Conservation (phyloP, 306 rosid species). For the Cucumis cinereus region DNA sequence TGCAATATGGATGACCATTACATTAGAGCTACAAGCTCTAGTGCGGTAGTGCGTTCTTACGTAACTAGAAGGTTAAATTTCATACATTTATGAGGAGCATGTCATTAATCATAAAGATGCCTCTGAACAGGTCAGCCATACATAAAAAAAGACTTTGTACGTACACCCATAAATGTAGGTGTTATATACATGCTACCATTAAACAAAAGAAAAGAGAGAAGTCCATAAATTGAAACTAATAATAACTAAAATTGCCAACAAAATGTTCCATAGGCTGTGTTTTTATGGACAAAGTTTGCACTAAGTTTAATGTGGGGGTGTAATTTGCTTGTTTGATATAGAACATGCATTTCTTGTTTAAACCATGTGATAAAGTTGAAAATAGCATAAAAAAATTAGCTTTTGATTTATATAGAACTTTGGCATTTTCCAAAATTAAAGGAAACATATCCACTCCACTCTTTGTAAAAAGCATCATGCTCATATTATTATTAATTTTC, state of each 20-base stretch:
- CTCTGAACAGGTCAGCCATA: no score
- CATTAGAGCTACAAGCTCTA: no score
- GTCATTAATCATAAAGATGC: no score
- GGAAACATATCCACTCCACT: constrained; percentile 26
- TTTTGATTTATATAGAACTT: constrained; percentile 16
- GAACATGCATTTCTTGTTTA: constrained; percentile 15
- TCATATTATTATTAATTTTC: no score
- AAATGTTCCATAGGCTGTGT: background rate
- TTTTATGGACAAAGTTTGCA: background rate
- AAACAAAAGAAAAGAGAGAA: background rate
- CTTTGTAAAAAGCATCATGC: background rate
- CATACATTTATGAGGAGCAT: no score
- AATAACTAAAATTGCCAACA: background rate
- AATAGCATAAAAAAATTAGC: background rate
- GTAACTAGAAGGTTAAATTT: no score
- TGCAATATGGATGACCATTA: no score
- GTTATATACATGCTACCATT: background rate
- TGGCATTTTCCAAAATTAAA: constrained; percentile 34
- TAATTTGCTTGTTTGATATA: constrained; percentile 7
- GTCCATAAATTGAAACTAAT: background rate
- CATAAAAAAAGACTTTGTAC: no score
- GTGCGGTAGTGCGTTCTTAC: no score
- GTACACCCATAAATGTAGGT: no score
- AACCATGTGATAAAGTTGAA: constrained; percentile 6
- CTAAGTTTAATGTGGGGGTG: background rate